phyloP scores from a whole-genome alignment of 2,329 filamentous ascomycete genomes.

The Penicillium sp. region DNA sequence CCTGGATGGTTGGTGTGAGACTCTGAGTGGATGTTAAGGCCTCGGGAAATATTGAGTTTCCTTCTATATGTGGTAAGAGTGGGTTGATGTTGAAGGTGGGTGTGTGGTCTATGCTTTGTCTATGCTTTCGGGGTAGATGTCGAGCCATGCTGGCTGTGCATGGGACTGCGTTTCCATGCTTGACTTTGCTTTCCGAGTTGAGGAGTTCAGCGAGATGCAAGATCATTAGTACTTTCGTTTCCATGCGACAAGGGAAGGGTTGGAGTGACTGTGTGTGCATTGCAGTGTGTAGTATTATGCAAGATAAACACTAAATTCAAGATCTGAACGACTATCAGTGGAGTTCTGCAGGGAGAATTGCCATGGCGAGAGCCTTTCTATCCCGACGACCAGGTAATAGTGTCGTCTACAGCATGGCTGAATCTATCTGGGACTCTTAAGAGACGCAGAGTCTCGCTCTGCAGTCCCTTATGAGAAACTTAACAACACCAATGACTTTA shows the following conservation, averaged over 20 bases:
- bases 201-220: background rate
- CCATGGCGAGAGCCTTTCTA: background rate
- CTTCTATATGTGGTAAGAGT: constrained; percentile 11
- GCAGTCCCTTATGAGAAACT: background rate
- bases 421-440: background rate
- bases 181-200: background rate
- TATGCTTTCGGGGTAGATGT: background rate
- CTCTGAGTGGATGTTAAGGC: background rate
- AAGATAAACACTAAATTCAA: background rate
- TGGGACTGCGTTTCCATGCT: background rate
- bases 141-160: background rate
- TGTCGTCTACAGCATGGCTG: background rate
- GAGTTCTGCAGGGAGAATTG: background rate
- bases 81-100: background rate
- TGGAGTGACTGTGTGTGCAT: too few species aligned
- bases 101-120: background rate
- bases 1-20: background rate
- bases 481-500: background rate
- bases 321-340: background rate
- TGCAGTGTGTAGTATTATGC: too few species aligned
- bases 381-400: too few species aligned
- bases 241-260: background rate
- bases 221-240: background rate
- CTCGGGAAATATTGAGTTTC: constrained; percentile 5
- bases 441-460: too few species aligned